A percentile compares a stretch with the other conserved stretches of the same genome.
phyloP scores from a whole-genome alignment of 805 yeast genomes.

The Kuraishia cidri region DNA sequence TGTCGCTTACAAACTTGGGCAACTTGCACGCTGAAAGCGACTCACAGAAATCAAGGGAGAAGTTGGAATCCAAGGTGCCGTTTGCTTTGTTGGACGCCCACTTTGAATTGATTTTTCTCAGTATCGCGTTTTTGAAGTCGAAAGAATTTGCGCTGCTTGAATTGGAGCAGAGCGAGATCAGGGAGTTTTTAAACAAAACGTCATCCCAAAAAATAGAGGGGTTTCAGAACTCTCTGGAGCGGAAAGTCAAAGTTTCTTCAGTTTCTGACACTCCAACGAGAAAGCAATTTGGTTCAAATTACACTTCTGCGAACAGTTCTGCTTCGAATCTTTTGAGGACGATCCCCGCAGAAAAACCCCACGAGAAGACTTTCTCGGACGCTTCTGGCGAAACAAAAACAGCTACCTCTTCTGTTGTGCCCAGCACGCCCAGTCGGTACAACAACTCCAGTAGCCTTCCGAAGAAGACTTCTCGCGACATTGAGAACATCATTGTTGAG shows the following conservation, averaged over 20 bases:
- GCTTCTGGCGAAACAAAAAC: neutral
- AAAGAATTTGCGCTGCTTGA: constrained; percentile 74
- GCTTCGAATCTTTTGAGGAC: neutral
- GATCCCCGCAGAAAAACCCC: neutral
- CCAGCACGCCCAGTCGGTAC: neutral
- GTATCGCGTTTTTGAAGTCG: constrained; percentile 72
- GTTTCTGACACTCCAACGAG: neutral
- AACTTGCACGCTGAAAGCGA: constrained; percentile 2
- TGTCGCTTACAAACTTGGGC: constrained; percentile 5
- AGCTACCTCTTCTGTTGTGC: neutral
- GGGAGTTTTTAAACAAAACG: constrained; percentile 60
- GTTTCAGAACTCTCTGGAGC: constrained; percentile 17
- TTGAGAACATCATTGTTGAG: constrained; percentile 63
- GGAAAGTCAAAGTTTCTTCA: constrained; percentile 1
- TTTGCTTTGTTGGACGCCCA: constrained; percentile 66
- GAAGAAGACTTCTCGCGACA: constrained; percentile 28
- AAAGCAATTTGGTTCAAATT: neutral
- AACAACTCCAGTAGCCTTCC: no score
- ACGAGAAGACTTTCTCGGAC: neutral
- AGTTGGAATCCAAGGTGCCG: constrained; percentile 21
- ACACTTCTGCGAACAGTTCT: neutral
- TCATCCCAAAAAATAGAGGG: constrained; percentile 34
- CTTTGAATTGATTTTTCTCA: constrained; percentile 64
- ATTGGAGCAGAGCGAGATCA: constrained; percentile 83
- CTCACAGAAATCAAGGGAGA: neutral